Base-by-base conservation (phyloP, 257 asterid genomes). In the Jacaranda copaia region DNA sequence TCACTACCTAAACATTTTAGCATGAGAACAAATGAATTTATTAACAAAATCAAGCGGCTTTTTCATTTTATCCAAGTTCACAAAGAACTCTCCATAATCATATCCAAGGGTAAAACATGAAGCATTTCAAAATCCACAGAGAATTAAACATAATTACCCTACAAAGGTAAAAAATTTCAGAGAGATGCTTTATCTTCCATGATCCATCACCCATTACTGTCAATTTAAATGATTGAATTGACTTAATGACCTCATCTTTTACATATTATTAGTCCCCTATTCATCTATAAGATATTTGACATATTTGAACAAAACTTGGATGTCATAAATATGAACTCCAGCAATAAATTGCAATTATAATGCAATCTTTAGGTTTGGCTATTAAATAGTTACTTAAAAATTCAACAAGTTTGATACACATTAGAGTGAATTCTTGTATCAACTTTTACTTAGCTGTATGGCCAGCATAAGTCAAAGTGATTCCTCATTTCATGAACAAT, bases 1-100 rank as follows among this genome's bases (percentile, higher is more conserved):
- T 83, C 77, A 95, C 98, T 75, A 95, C 97, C 99, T 95, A 75
- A 70, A 79, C 19, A 68, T 71, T 81, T 76, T 48, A 57, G 35
- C 45, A 72, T 14, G 57, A 74, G 64, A 63, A 81, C 35, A 82
- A 20, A 79, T 69, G 61, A 72, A 76, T 58, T 48, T 45, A n/a
- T 51, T 69, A 60, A 61, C 49, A 70, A 62, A 74, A 36, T 46
- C 66, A 52, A 49, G 79, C 36, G 19, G 20, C 15, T 16, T 12
- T 58, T 66, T 66, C 48, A 35, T 12, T 57, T 68, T 39, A 8
- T 8, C 51, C 64, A 64, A 45, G 64, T 10, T 46, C 42, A 61
- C 20, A 70, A 64, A 15, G 20, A 73, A 76, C 35, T 48, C 46
- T 38, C 25, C 39, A 55, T 20, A 42, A 60, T 70, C 16, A 15